phyloP scores from a whole-genome alignment of 2,329 filamentous ascomycete genomes.

The Chalaropsis thielavioides region DNA sequence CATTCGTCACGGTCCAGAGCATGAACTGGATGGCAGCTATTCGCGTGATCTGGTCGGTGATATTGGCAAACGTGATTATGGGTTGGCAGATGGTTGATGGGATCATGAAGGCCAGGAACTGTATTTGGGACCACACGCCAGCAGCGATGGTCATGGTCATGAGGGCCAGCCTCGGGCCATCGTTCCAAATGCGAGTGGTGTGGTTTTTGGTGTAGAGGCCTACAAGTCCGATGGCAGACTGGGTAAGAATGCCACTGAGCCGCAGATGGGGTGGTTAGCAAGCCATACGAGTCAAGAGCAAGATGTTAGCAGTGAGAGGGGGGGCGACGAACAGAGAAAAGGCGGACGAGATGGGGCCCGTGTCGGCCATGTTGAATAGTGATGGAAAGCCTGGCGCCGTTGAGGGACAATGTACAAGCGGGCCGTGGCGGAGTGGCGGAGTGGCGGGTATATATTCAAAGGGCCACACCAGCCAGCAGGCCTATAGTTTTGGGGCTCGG shows the following conservation, averaged over 20 bases:
- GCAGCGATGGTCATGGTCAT: constrained; percentile 37
- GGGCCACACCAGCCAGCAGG: not conserved
- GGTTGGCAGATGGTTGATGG: constrained; percentile 35
- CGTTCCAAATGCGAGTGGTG: constrained; percentile 36
- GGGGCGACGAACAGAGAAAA: constrained; percentile 21
- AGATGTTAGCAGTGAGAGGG: constrained; percentile 4
- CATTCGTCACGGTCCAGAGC: constrained; percentile 33
- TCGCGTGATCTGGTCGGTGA: constrained; percentile 44
- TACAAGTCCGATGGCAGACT: constrained; percentile 34
- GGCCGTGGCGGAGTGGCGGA: not conserved
- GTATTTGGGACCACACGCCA: constrained; percentile 39
- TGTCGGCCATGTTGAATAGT: constrained; percentile 9
- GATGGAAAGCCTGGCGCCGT: not conserved
- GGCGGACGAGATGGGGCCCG: constrained; percentile 13
- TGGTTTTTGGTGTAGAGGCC: constrained; percentile 33
- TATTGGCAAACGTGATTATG: constrained; percentile 35
- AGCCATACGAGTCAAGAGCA: constrained; percentile 27
- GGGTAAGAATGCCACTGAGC: constrained; percentile 41
- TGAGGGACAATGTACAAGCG: not conserved
- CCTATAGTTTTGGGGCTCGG: not conserved
- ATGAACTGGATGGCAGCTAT: constrained; percentile 40
- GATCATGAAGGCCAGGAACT: constrained; percentile 37
- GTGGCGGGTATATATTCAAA: not conserved
- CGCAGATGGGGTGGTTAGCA: constrained; percentile 38
- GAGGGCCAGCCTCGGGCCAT: constrained; percentile 52